phyloP scores from a whole-genome alignment of 208 protist genomes.

The Acanthamoeba castellanii region DNA sequence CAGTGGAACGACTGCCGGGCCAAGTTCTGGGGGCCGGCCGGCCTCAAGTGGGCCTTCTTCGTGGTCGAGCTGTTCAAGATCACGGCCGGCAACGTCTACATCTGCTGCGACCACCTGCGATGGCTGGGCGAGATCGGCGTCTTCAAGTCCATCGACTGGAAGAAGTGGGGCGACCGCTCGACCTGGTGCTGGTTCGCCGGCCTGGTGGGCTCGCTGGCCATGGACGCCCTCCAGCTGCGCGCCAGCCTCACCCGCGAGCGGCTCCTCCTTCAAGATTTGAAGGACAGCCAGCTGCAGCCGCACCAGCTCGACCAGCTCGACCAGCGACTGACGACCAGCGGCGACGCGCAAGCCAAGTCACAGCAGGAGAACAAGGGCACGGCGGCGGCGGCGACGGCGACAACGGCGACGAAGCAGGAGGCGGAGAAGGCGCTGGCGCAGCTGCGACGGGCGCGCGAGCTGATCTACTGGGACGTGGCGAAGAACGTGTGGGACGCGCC shows the following conservation, averaged over 20 bases:
- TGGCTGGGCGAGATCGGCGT: constrained; percentile 19
- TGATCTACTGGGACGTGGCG: constrained; percentile 2
- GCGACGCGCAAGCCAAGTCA: too few species aligned
- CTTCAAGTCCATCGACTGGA: constrained; percentile 18
- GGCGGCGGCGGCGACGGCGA: too few species aligned
- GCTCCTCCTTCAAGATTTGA: constrained; percentile 54
- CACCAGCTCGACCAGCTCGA: background rate
- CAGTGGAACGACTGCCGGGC: background rate
- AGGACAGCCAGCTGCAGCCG: background rate
- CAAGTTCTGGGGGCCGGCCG: background rate
- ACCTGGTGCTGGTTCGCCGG: constrained; percentile 31
- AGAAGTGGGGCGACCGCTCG: constrained; percentile 8
- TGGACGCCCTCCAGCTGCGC: constrained; percentile 6
- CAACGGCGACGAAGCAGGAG: background rate
- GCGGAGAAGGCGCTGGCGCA: background rate
- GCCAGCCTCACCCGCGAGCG: background rate
- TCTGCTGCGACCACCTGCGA: background rate
- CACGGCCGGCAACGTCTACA: background rate
- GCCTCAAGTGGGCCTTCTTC: background rate
- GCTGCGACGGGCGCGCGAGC: background rate
- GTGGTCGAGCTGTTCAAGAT: constrained; percentile 20
- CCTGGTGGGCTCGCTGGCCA: constrained; percentile 2
- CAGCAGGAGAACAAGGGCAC: too few species aligned
- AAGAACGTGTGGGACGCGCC: constrained; percentile 38
- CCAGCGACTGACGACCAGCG: too few species aligned